Conservation (phyloP, 2,329 filamentous ascomycete species). For the Hypoxylon sp. region DNA sequence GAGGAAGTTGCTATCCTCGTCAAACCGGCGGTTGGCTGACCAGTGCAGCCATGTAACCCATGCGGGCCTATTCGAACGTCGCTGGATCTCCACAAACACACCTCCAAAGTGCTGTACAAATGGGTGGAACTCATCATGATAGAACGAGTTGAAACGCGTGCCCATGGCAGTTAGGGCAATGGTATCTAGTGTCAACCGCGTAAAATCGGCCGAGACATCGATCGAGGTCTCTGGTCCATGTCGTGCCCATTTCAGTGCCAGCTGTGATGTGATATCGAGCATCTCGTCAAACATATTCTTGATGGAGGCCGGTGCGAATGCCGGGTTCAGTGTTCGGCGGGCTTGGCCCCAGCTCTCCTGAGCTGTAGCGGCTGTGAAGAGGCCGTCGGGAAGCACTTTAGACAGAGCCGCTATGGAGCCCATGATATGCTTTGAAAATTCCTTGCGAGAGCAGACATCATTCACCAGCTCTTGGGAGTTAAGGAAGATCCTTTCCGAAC, state of each 20-base stretch:
- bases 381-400: not conserved
- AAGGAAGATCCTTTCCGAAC: conserved; percentile 4
- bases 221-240: conserved; percentile 64
- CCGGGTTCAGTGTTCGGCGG: not conserved
- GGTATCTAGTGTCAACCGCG: conserved; percentile 68
- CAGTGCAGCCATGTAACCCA: conserved; percentile 5
- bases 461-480: not conserved
- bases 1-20: conserved; percentile 26
- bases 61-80: not conserved
- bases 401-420: not conserved
- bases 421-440: not conserved
- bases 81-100: not conserved
- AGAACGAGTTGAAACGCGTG: conserved; percentile 70
- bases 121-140: conserved; percentile 67
- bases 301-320: not conserved
- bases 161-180: conserved; percentile 67
- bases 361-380: conserved; percentile 3
- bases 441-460: conserved; percentile 1
- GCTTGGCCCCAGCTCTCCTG: conserved; percentile 1
- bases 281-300: conserved; percentile 18
- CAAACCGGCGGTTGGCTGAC: conserved; percentile 47
- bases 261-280: conserved; percentile 21
- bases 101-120: conserved; percentile 59
- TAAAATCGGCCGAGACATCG: conserved; percentile 65
- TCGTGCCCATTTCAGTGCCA: conserved; percentile 62